Percentiles rank a stretch among this genome's conserved stretches.
These are phyloP conservation scores for Penicillium sp. DNA, from an alignment of 2,329 filamentous ascomycete genomes.

Conservation along the genomic window DNA sequence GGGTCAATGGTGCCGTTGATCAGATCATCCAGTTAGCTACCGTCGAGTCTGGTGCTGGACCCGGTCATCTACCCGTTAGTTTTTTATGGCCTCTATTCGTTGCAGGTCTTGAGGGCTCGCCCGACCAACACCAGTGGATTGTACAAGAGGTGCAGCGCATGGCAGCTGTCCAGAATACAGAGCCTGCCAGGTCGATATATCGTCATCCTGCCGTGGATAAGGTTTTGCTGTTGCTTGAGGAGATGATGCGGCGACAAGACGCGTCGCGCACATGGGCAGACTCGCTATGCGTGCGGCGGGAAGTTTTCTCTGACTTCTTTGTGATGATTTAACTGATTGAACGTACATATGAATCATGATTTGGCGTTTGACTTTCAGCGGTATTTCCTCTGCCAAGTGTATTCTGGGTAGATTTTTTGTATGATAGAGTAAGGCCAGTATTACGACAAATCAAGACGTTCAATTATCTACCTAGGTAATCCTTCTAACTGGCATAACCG, in stretches of 20 bases:
- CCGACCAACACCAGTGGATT: conserved; percentile 32
- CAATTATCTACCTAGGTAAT: too few relatives aligned
- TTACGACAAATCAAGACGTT: too few relatives aligned
- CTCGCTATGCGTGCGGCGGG: conserved; percentile 31
- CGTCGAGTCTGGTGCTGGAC: conserved; percentile 20
- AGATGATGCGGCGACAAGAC: conserved; percentile 35
- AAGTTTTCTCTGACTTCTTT: conserved; percentile 33
- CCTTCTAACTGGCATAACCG: too few relatives aligned
- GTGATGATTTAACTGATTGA: conserved; percentile 26
- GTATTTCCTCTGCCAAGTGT: not conserved
- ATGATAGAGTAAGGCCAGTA: too few relatives aligned
- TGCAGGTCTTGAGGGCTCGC: conserved; percentile 31
- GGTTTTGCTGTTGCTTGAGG: conserved; percentile 28
- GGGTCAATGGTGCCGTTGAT: conserved; percentile 33
- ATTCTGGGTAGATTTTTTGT: too few relatives aligned
- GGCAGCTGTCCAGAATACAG: conserved; percentile 14
- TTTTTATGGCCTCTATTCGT: conserved; percentile 36
- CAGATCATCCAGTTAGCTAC: conserved; percentile 35
- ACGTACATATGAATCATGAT: conserved; percentile 3
- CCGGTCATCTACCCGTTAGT: conserved; percentile 25
- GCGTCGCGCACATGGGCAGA: conserved; percentile 33
- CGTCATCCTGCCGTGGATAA: conserved; percentile 33
- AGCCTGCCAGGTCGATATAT: not conserved
- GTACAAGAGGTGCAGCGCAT: conserved; percentile 32
- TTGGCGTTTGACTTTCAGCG: not conserved